Evolutionary conservation across 2,329 filamentous ascomycete species (phyloP).

Genomic region (Epichloe glyceriae): DNA sequence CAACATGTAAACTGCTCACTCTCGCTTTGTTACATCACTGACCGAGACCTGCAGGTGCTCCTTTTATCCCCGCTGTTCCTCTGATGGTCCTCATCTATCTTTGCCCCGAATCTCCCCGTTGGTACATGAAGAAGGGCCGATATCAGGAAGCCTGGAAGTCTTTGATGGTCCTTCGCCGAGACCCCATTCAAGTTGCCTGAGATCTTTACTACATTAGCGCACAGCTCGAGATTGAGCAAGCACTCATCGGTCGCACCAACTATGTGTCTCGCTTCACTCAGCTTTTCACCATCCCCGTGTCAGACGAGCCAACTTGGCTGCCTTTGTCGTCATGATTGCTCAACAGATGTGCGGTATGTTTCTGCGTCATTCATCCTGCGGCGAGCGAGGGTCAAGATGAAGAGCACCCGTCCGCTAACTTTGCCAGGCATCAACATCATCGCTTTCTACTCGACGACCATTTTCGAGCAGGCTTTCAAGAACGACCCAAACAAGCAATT

Average conservation of each 20-base stretch:
- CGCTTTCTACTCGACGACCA: constrained; percentile 57
- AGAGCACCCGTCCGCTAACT: not conserved
- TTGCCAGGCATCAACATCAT: constrained; percentile 49
- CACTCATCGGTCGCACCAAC: constrained; percentile 24
- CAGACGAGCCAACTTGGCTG: constrained; percentile 59
- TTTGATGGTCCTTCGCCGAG: constrained; percentile 35
- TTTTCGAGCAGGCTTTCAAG: constrained; percentile 46
- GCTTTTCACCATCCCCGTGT: constrained; percentile 54
- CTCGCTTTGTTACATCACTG: not conserved
- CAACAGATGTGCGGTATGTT: constrained; percentile 50
- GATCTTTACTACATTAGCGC: constrained; percentile 44
- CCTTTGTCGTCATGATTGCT: constrained; percentile 68
- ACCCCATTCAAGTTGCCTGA: constrained; percentile 42
- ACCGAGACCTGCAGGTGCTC: constrained; percentile 25
- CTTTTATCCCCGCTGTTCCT: constrained; percentile 45
- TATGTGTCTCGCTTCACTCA: constrained; percentile 40
- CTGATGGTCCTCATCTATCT: constrained; percentile 42
- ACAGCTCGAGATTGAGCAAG: constrained; percentile 28
- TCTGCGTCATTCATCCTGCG: not conserved
- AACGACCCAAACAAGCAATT: constrained; percentile 21
- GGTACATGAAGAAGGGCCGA: constrained; percentile 51
- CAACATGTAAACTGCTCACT: not conserved
- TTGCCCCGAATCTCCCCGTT: constrained; percentile 52
- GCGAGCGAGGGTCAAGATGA: too few relatives aligned
- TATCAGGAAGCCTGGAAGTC: constrained; percentile 47